These are phyloP conservation scores for Chytriomyces sp. DNA, from an alignment of 192 early-diverging fungal genomes.

Conservation along the genomic window DNA sequence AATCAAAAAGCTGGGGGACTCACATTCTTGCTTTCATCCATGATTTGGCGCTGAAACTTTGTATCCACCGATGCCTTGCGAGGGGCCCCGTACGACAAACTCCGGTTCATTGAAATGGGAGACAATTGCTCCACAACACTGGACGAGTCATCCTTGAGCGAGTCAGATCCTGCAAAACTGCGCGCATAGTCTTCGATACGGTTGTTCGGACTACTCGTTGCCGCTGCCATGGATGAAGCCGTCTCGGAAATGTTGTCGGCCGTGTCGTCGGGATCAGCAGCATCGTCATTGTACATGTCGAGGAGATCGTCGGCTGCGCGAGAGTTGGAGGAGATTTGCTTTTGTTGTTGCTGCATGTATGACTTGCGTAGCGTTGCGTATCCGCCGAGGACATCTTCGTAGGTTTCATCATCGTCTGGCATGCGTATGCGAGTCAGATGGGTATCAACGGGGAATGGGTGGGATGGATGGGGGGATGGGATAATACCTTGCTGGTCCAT, in stretches of 20 bases:
- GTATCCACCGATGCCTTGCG: not conserved
- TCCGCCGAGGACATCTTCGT: not conserved
- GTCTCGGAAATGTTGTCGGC: not conserved
- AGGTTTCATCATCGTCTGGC: not conserved
- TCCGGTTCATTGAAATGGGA: not conserved
- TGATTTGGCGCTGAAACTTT: not conserved
- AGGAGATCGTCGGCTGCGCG: not conserved
- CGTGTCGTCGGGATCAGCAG: not conserved
- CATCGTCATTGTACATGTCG: not conserved
- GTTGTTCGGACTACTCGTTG: not conserved
- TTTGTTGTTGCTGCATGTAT: not conserved
- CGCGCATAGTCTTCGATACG: not conserved
- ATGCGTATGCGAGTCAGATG: not conserved
- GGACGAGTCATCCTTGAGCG: not conserved
- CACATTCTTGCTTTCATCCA: not conserved
- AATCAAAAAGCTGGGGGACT: not conserved
- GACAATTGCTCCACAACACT: not conserved
- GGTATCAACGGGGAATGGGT: not conserved
- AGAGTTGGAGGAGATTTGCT: not conserved
- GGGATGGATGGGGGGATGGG: not conserved
- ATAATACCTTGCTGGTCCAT: not conserved
- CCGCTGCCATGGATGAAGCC: not conserved
- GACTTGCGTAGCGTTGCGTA: not conserved
- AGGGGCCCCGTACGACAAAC: not conserved
- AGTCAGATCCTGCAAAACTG: not conserved